phyloP scores from a whole-genome alignment of 257 asterid genomes.

The Pogostemon cablin region DNA sequence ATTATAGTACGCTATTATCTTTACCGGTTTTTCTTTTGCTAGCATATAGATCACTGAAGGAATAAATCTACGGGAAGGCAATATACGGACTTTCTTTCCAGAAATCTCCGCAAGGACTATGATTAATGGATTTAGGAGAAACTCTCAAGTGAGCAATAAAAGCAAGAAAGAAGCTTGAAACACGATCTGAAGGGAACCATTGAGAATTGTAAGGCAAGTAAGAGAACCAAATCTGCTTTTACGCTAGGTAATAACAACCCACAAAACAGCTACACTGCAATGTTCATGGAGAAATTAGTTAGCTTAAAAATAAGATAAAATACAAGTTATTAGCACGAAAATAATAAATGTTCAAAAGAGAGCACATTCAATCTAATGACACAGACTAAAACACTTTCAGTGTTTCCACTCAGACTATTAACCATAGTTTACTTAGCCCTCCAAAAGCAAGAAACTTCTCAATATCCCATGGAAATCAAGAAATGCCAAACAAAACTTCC shows the following conservation, averaged over 20 bases:
- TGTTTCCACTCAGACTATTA: background rate
- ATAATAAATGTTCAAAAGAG: background rate
- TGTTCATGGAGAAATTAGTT: slow-evolving; percentile 25
- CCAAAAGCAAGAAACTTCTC: slow-evolving; percentile 29
- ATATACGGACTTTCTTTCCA: slow-evolving; percentile 27
- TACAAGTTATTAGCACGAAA: slow-evolving; percentile 15
- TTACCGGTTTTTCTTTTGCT: slow-evolving; percentile 24
- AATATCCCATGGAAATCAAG: slow-evolving; percentile 6
- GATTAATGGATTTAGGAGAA: slow-evolving; percentile 17
- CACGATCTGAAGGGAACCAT: slow-evolving; percentile 25
- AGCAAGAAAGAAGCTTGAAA: slow-evolving; percentile 26
- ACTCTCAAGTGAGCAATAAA: slow-evolving; percentile 1
- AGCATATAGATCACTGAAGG: slow-evolving; percentile 31
- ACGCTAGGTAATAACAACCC: slow-evolving; percentile 12
- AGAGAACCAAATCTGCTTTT: slow-evolving; percentile 22
- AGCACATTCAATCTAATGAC: slow-evolving; percentile 19
- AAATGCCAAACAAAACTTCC: background rate
- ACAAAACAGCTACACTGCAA: slow-evolving; percentile 25
- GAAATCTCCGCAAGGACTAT: slow-evolving; percentile 36
- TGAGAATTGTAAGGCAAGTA: background rate
- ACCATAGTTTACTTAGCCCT: slow-evolving; percentile 11
- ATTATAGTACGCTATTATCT: slow-evolving; percentile 35
- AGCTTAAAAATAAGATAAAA: slow-evolving; percentile 28
- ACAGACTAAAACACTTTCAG: background rate
- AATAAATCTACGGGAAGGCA: slow-evolving; percentile 37